phyloP scores from a whole-genome alignment of 345 rosid species.

The Eucalyptus viminalis region DNA sequence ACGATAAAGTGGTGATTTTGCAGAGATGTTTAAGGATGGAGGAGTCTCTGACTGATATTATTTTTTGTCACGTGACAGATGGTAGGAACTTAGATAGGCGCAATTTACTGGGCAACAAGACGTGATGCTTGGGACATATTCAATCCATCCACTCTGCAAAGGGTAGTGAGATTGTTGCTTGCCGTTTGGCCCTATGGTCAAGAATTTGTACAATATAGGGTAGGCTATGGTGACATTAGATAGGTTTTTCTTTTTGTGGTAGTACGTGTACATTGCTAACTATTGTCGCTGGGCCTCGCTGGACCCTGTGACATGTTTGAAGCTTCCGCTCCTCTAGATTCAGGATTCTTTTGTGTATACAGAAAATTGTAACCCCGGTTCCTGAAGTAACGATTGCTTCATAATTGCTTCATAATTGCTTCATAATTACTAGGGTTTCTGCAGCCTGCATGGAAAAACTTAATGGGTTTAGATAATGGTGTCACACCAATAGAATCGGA shows the following conservation, averaged over 20 bases:
- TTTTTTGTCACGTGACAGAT: neutral
- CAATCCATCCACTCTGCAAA: neutral
- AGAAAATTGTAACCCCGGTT: constrained; percentile 23
- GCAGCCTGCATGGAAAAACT: neutral
- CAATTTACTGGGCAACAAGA: neutral
- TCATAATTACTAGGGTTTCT: neutral
- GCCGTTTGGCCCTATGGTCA: neutral
- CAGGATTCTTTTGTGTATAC: constrained; percentile 26
- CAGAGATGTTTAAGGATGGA: neutral
- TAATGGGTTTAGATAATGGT: neutral
- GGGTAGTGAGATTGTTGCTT: neutral
- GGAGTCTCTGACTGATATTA: neutral
- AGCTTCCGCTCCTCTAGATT: constrained; percentile 12
- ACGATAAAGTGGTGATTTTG: neutral
- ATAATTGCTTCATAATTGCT: neutral
- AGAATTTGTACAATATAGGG: constrained; percentile 25
- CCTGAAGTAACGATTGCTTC: constrained; percentile 7
- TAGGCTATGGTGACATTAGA: constrained; percentile 16
- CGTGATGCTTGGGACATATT: neutral
- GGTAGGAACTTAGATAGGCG: neutral
- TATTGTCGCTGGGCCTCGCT: constrained; percentile 6
- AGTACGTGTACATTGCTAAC: constrained; percentile 43
- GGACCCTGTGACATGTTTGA: neutral
- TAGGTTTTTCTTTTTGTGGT: constrained; percentile 3
- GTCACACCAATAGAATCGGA: neutral